Base-by-base conservation (phyloP, 169 alveolate species). In the Plasmodium gaboni region DNA sequence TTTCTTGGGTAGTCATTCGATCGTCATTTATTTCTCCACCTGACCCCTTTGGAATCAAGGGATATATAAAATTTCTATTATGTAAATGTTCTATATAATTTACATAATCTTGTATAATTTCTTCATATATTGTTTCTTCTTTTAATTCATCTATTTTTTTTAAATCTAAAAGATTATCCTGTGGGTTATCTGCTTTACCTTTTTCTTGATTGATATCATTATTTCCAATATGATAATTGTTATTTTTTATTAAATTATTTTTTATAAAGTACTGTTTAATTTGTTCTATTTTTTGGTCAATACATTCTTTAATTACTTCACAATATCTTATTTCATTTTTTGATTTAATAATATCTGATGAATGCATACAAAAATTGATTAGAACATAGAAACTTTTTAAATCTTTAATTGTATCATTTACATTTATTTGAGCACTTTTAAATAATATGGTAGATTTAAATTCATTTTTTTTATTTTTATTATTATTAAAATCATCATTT, bases 281-380 rank as follows among this genome's bases (percentile, higher is more conserved):
- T 72, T 83, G 74, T 12, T 83, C 85, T 1, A 83, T 69, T 59
- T 83, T 67, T 55, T 83, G 69, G 15, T 83, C 74, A 44, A 83
- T 42, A 32, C 55, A n/a, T 8, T 63, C 91, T 9, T 83, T 83
- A 22, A 83, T 7, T 9, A 61, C 48, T 83, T 83, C 91, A 19
- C 83, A 83, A 9, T 68, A 83, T 44, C 50, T 51, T 0, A 83
- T 55, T 70, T 83, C 86, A 69, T 67, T 83, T 57, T n/a, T 55
- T 50, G 91, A 67, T 42, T 59, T 51, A 42, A 83, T 68, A 26
- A 83, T 83, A 63, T 83, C 91, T 19, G 65, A 22, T 3, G 85
- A 83, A 50, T 83, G 91, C 83, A 83, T 83, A 48, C 86, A 83
- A 44, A 83, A 83, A 28, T 83, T 83, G 19, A 83, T 69, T 19